phyloP scores from a whole-genome alignment of 2,329 filamentous ascomycete species.

The Fonsecaea pedrosoi region DNA sequence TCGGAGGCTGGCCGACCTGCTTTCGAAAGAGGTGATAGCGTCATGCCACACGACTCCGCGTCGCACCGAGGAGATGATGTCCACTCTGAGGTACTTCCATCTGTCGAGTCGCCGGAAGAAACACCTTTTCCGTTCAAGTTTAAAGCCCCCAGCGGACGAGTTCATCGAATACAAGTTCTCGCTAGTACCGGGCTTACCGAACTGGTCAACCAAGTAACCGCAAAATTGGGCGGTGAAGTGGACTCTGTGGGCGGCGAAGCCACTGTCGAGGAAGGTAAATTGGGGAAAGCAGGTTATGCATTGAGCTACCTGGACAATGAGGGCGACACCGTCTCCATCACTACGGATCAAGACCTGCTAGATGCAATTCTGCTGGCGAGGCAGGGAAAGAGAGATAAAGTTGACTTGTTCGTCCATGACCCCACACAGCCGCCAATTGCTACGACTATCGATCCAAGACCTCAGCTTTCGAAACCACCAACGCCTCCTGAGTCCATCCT shows the following conservation, averaged over 20 bases:
- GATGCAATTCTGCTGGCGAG: conserved; percentile 88
- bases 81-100: conserved; percentile 65
- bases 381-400: conserved; percentile 81
- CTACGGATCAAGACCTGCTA: conserved; percentile 88
- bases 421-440: conserved; percentile 85
- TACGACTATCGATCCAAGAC: conserved; percentile 66
- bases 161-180: conserved; percentile 86
- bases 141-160: conserved; percentile 92
- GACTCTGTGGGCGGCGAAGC: conserved; percentile 84
- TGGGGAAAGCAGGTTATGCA: conserved; percentile 81
- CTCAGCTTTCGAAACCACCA: conserved; percentile 56
- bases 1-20: conserved; percentile 71
- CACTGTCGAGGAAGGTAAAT: conserved; percentile 76
- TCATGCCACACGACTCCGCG: conserved; percentile 91
- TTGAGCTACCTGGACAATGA: conserved; percentile 97
- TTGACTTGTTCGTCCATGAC: conserved; percentile 95
- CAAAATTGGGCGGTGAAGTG: conserved; percentile 84
- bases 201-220: conserved; percentile 76
- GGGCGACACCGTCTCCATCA: conserved; percentile 95
- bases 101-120: conserved; percentile 66
- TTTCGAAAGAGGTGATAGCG: conserved; percentile 77
- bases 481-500: conserved; percentile 61
- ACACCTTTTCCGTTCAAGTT: conserved; percentile 90
- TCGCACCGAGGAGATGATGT: conserved; percentile 87
- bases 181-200: conserved; percentile 80